These are phyloP conservation scores for Spirogloea muscicola DNA, from an alignment of 139 green algal species.

Conservation along the genomic window DNA sequence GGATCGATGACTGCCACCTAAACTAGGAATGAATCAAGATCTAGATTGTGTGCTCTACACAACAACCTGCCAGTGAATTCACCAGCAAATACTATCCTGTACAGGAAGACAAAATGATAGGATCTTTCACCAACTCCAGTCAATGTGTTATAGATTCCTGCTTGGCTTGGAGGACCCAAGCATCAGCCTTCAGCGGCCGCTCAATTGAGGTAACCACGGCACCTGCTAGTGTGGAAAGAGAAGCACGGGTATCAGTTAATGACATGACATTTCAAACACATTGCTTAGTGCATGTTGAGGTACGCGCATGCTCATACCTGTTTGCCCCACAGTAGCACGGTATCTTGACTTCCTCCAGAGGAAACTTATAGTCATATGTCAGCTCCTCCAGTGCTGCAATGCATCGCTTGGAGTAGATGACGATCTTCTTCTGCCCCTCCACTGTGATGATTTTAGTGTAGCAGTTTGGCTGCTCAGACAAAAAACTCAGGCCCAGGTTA, in stretches of 20 bases:
- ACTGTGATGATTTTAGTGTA: slow-evolving; percentile 66
- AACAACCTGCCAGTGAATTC: too few species aligned
- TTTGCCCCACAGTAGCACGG: slow-evolving; percentile 60
- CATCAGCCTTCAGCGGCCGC: too few species aligned
- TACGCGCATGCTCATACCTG: slow-evolving; percentile 4
- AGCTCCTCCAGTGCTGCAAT: slow-evolving; percentile 74
- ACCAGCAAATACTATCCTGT: too few species aligned
- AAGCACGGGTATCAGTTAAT: background rate
- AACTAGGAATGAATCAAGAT: too few species aligned
- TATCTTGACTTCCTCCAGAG: slow-evolving; percentile 58
- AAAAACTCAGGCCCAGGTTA: slow-evolving; percentile 9
- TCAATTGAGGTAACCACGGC: slow-evolving; percentile 16
- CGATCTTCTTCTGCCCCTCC: slow-evolving; percentile 62
- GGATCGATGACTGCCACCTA: too few species aligned
- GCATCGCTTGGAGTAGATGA: slow-evolving; percentile 70
- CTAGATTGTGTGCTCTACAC: too few species aligned
- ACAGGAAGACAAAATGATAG: too few species aligned
- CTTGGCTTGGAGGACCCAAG: too few species aligned
- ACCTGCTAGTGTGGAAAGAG: background rate
- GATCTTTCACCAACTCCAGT: too few species aligned
- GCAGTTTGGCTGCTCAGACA: slow-evolving; percentile 70
- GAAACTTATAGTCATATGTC: slow-evolving; percentile 84
- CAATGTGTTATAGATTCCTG: too few species aligned
- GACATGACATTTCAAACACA: background rate
- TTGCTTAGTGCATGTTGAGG: background rate